A percentile compares a stretch with the other conserved stretches of the same genome.
Evolutionary conservation across 306 rosid species (phyloP).

Genomic region (Prosopis cineraria): DNA sequence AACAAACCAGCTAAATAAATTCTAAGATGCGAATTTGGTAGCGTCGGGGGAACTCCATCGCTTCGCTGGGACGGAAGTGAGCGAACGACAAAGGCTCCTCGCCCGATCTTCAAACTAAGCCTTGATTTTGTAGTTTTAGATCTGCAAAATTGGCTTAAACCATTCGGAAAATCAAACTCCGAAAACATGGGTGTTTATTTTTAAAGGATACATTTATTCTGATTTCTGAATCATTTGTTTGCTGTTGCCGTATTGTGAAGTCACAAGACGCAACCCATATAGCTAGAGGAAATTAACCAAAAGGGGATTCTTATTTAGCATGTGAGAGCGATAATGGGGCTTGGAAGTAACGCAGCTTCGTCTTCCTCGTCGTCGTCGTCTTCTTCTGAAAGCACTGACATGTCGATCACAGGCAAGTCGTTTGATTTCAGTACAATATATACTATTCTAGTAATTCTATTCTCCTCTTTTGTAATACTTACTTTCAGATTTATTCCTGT

Average conservation of each 20-base stretch:
- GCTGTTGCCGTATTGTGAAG: conserved; percentile 15
- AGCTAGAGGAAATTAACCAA: background rate
- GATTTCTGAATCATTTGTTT: conserved; percentile 4
- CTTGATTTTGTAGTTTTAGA: conserved; percentile 32
- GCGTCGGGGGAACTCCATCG: background rate
- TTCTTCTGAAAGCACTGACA: conserved; percentile 37
- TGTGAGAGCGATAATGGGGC: conserved; percentile 45
- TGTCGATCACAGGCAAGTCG: conserved; percentile 44
- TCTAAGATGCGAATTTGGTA: background rate
- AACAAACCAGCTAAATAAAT: background rate
- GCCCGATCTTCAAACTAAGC: conserved; percentile 40
- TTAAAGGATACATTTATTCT: background rate
- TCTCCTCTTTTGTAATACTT: background rate
- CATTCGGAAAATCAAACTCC: background rate
- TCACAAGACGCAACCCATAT: conserved; percentile 5
- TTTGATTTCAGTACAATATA: conserved; percentile 11
- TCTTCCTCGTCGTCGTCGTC: conserved; percentile 32
- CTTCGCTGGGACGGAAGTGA: background rate
- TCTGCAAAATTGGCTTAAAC: conserved; percentile 21
- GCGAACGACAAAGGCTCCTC: conserved; percentile 27
- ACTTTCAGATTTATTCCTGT: background rate
- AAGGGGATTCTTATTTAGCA: conserved; percentile 6
- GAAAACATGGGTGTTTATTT: background rate
- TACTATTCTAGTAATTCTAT: background rate
- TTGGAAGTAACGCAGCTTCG: conserved; percentile 19